Percentiles rank a stretch among this genome's conserved stretches.
Evolutionary conservation across 179 eudicot species (phyloP).

Genomic region (Beta lomatogona): DNA sequence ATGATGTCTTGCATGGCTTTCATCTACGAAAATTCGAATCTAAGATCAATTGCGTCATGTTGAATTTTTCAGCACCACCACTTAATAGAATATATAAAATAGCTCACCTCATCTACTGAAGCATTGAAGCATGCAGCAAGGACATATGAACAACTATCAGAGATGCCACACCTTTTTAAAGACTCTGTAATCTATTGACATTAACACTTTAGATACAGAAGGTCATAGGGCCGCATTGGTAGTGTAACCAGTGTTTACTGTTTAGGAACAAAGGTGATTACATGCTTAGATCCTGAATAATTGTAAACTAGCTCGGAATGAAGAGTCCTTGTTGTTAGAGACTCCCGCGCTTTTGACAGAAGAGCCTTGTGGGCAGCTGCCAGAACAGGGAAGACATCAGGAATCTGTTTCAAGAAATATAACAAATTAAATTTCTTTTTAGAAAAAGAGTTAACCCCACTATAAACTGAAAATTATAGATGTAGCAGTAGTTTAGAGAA

Average conservation of each 20-base stretch:
- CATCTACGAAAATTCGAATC: conserved; percentile 38
- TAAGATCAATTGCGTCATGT: conserved; percentile 2
- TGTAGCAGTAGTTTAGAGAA: background rate
- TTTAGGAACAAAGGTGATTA: conserved; percentile 30
- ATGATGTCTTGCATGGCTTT: conserved; percentile 56
- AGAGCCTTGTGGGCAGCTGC: conserved; percentile 92
- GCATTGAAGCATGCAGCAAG: conserved; percentile 80
- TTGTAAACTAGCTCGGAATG: conserved; percentile 95
- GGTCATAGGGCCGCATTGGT: too few species aligned
- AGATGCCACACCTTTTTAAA: conserved; percentile 87
- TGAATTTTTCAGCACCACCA: background rate
- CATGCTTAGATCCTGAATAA: conserved; percentile 95
- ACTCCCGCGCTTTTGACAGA: conserved; percentile 66
- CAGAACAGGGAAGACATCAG: conserved; percentile 86
- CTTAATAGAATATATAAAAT: background rate
- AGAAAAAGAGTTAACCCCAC: background rate
- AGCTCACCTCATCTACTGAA: conserved; percentile 32
- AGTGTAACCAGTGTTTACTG: background rate
- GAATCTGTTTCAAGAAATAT: conserved; percentile 49
- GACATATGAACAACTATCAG: conserved; percentile 67
- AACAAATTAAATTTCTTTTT: too few species aligned
- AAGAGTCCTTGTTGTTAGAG: conserved; percentile 74
- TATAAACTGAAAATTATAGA: background rate
- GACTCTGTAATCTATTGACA: conserved; percentile 77
- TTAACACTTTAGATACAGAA: background rate